Evolutionary conservation across 1,284 basidiomycete genomes (phyloP).

Genomic region (Ganoderma resinaceum): DNA sequence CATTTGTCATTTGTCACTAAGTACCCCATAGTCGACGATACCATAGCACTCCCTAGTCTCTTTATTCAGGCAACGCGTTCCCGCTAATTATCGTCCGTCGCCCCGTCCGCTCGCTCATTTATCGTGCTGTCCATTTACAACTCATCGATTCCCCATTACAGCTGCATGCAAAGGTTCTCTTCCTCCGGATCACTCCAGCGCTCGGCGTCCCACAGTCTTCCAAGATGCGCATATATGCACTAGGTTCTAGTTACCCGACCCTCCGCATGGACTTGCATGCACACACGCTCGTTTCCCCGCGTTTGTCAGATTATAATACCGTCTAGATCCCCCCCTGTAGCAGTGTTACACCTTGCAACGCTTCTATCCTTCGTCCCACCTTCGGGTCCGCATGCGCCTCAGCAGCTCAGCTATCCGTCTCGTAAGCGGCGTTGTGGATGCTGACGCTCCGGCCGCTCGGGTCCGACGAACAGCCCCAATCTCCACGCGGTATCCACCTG

Average conservation of each 20-base stretch:
- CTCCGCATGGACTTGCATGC: conserved; percentile 7
- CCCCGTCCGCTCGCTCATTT: conserved; percentile 35
- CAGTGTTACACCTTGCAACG: conserved; percentile 31
- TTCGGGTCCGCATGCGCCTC: not conserved
- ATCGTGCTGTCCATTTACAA: conserved; percentile 32
- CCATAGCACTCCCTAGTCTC: conserved; percentile 44
- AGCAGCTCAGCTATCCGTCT: conserved; percentile 22
- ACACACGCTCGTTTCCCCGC: conserved; percentile 23
- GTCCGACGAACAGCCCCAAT: conserved; percentile 96
- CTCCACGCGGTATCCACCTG: conserved; percentile 92
- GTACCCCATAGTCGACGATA: conserved; percentile 42
- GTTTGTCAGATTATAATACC: conserved; percentile 36
- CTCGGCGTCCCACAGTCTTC: conserved; percentile 2
- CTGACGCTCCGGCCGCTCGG: conserved; percentile 95
- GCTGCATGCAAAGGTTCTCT: conserved; percentile 30
- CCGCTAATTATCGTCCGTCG: conserved; percentile 33
- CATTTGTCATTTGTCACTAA: conserved; percentile 34
- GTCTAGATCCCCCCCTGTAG: conserved; percentile 44
- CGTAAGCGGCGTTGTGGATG: conserved; percentile 95
- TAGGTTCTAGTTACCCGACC: conserved; percentile 12
- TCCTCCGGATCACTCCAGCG: conserved; percentile 20
- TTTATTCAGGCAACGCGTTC: conserved; percentile 38
- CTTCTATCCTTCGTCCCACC: conserved; percentile 15
- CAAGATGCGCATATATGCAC: conserved; percentile 18
- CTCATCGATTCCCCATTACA: conserved; percentile 22